Evolutionary conservation across 2,329 filamentous ascomycete species (phyloP).

Genomic region (Fusarium oxysporum): DNA sequence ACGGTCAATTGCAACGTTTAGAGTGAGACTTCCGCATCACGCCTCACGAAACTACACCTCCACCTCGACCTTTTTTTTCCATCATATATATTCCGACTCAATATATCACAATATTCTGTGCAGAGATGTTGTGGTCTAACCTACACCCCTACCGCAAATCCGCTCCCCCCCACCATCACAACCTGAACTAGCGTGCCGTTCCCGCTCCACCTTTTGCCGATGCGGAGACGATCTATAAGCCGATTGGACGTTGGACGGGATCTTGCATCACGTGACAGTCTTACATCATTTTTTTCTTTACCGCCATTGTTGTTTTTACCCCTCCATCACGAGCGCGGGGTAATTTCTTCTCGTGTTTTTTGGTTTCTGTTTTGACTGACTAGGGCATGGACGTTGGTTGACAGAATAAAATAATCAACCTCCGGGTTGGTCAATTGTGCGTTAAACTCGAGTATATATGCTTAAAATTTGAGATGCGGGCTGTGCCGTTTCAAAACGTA

Average conservation of each 20-base stretch:
- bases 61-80: background rate
- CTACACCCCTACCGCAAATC: slow-evolving; percentile 38
- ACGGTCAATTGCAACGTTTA: background rate
- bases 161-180: slow-evolving; percentile 20
- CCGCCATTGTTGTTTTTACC: slow-evolving; percentile 32
- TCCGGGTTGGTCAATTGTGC: background rate
- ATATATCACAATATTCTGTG: background rate
- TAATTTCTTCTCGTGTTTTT: slow-evolving; percentile 19
- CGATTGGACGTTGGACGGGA: slow-evolving; percentile 26
- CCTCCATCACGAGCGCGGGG: slow-evolving; percentile 36
- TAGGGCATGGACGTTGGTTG: background rate
- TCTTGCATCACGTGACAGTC: slow-evolving; percentile 8
- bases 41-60: background rate
- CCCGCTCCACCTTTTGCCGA: slow-evolving; percentile 35
- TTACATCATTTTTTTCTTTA: slow-evolving; percentile 39
- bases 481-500: background rate
- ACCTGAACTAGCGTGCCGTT: slow-evolving; percentile 37
- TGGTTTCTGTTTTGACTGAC: background rate
- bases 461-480: background rate
- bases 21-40: background rate
- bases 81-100: background rate
- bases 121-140: slow-evolving; percentile 17
- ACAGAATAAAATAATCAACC: slow-evolving; percentile 19
- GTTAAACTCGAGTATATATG: background rate
- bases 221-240: slow-evolving; percentile 27